These are phyloP conservation scores for Heliosperma pusillum DNA, from an alignment of 148 eudicot species.

Conservation along the genomic window DNA sequence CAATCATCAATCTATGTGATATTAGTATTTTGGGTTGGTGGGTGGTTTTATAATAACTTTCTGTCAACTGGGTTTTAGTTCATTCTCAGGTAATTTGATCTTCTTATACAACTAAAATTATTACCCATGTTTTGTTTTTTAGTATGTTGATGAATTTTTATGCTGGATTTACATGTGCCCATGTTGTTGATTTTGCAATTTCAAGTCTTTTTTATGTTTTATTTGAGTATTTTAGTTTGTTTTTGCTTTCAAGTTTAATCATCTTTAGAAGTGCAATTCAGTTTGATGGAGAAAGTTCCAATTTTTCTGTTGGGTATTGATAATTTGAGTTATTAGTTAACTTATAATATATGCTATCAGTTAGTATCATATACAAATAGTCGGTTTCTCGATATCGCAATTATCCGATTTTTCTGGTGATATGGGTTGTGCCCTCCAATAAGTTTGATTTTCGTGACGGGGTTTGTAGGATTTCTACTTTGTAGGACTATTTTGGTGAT, in stretches of 20 bases:
- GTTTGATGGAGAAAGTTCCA: too few relatives aligned
- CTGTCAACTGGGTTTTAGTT: neutral
- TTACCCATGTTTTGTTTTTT: neutral
- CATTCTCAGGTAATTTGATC: neutral
- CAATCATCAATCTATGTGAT: neutral
- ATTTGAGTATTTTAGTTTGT: neutral
- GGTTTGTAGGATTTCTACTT: neutral
- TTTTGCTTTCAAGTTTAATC: neutral
- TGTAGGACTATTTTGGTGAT: neutral
- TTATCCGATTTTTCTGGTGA: too few relatives aligned
- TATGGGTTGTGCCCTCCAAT: neutral
- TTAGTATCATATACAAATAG: too few relatives aligned
- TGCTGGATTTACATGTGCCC: neutral
- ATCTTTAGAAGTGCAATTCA: neutral
- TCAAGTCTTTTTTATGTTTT: neutral
- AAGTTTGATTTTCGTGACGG: neutral
- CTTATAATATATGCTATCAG: too few relatives aligned
- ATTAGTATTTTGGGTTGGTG: neutral
- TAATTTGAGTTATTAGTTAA: too few relatives aligned
- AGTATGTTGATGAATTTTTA: neutral
- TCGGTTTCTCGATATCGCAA: too few relatives aligned
- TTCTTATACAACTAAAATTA: neutral
- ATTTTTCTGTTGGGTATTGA: too few relatives aligned
- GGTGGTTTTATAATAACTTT: neutral
- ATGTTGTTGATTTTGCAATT: neutral